Base-by-base conservation (phyloP, 495 filamentous ascomycete species). In the Penicillium parvum region DNA sequence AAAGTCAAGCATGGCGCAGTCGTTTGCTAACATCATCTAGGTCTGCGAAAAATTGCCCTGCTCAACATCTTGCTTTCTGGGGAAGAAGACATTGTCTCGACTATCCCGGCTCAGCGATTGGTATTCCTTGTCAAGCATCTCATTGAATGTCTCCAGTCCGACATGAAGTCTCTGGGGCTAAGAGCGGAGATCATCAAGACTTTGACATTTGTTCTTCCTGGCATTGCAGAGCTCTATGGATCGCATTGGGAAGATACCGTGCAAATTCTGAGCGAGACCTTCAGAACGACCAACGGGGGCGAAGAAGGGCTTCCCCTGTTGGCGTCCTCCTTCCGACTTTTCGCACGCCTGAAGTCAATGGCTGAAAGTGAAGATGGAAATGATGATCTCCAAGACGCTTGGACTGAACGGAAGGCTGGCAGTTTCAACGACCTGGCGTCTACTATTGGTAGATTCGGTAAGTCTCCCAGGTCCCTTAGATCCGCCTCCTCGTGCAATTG, bases 111-210 rank as follows among this genome's bases (percentile, higher is more conserved):
- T 20, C 88, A 91, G 53, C 76, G 90, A 23, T 53, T 89, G 23
- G 81, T 96, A 3, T 88, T 95, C 55, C 81, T 90, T 17, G 75
- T 90, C 21, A 87, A 88, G 59, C 81, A 90, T 49, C 64, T 96
- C 5, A 71, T 84, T 7, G 72, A 78, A 12, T 90, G 85, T 77
- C 61, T 86, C 2, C 71, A 83, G 22, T 73, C 75, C 0, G 69
- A 74, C n/a, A 53, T 70, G 2, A 37, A 66, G 7, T 47, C 64
- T 14, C 46, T 63, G 11, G 58, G 62, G 18, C 40, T 77, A 30
- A 70, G 60, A 42, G 53, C 68, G 7, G 71, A 74, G 23, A 75
- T 88, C 1, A 79, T 83, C 43, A 82, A 81, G 47, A 75, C 71
- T 1, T 61, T 97, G 25, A 60, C 71, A 1, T 57, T 66, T n/a